These are phyloP conservation scores for Fraxinus pennsylvanica DNA, from an alignment of 257 asterid species.

Conservation along the genomic window DNA sequence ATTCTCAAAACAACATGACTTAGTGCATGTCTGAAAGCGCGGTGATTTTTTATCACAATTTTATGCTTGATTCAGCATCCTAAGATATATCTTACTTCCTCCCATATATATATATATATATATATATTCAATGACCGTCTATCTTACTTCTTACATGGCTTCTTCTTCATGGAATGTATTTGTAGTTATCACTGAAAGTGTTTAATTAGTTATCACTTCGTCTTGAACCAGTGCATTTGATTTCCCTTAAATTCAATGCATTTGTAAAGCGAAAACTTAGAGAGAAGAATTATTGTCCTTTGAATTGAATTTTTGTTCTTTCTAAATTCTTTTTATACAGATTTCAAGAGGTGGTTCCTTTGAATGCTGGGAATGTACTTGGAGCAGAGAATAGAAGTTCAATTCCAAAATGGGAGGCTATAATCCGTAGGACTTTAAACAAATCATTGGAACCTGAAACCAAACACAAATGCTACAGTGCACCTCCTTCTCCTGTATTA, in stretches of 20 bases:
- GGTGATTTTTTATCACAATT: neutral
- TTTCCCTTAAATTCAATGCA: neutral
- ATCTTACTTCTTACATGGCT: neutral
- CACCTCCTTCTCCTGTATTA: conserved; percentile 83
- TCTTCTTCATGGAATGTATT: neutral
- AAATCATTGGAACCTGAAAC: conserved; percentile 52
- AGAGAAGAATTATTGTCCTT: neutral
- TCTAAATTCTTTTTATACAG: conserved; percentile 38
- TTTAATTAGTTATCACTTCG: neutral
- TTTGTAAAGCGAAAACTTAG: neutral
- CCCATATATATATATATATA: neutral
- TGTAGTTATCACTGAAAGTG: neutral
- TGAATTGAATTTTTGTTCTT: conserved; percentile 1
- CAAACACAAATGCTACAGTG: conserved; percentile 68
- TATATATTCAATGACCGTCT: neutral
- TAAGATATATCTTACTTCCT: neutral
- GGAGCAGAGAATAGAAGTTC: conserved; percentile 85
- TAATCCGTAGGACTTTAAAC: conserved; percentile 73
- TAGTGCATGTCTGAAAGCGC: neutral
- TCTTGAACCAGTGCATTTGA: neutral
- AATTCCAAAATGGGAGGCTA: conserved; percentile 76
- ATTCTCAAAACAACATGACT: neutral
- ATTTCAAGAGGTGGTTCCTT: conserved; percentile 92
- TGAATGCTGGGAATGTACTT: conserved; percentile 85
- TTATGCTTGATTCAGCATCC: neutral